Conservation (phyloP, 1,139 yeast species). For the Hyphopichia buzzinii region DNA sequence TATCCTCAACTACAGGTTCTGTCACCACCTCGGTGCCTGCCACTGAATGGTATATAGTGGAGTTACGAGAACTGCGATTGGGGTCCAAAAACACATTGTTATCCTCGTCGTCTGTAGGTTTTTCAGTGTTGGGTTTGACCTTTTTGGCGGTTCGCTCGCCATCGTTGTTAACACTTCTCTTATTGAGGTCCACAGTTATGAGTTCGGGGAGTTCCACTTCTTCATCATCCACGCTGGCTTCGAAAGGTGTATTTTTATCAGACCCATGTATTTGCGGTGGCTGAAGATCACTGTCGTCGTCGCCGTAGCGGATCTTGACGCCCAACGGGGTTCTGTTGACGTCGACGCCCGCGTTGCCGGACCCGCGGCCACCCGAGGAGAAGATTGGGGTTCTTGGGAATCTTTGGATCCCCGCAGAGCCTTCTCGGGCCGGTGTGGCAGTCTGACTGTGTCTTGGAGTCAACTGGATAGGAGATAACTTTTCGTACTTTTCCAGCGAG, state of each 20-base stretch:
- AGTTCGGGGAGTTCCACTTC: slow-evolving; percentile 22
- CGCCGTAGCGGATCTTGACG: slow-evolving; percentile 19
- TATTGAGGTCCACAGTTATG: slow-evolving; percentile 20
- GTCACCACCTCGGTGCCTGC: slow-evolving; percentile 13
- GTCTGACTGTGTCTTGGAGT: slow-evolving; percentile 15
- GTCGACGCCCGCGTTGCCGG: slow-evolving; percentile 13
- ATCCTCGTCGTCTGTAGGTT: slow-evolving; percentile 12
- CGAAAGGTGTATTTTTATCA: background rate
- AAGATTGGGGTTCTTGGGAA: slow-evolving; percentile 53
- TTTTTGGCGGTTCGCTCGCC: slow-evolving; percentile 4
- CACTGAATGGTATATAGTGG: slow-evolving; percentile 33
- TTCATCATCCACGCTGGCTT: slow-evolving; percentile 11
- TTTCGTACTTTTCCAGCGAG: slow-evolving; percentile 11
- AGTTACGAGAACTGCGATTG: slow-evolving; percentile 19
- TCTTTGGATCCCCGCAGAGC: slow-evolving; percentile 33
- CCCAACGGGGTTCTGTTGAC: slow-evolving; percentile 28
- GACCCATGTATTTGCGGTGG: slow-evolving; percentile 27
- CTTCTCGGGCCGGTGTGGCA: slow-evolving; percentile 7
- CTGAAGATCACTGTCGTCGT: slow-evolving; percentile 36
- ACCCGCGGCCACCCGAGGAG: slow-evolving; percentile 14
- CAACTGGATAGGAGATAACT: slow-evolving; percentile 22
- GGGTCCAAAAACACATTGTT: slow-evolving; percentile 36
- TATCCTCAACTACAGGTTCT: slow-evolving; percentile 11
- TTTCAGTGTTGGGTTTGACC: slow-evolving; percentile 7
- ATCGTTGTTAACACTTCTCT: slow-evolving; percentile 8